Conservation (phyloP, 768 basidiomycete genomes). For the Xerocomellus dryophilus region DNA sequence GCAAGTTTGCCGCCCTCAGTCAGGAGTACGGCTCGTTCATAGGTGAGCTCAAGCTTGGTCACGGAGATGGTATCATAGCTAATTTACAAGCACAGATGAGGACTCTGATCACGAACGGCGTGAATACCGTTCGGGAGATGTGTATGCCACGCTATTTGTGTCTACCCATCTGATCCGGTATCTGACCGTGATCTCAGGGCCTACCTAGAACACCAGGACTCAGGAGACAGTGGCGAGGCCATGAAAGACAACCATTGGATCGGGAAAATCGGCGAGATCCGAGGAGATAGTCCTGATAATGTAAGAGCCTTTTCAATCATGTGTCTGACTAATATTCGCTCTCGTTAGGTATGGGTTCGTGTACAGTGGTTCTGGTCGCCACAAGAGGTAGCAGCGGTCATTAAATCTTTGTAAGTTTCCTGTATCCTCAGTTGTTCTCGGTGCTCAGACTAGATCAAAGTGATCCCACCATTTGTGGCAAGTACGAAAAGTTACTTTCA, state of each 20-base stretch:
- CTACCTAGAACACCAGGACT: slow-evolving; percentile 26
- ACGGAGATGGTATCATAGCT: not conserved
- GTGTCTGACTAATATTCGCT: not conserved
- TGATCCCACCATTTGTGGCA: slow-evolving; percentile 37
- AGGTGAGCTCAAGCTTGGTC: slow-evolving; percentile 12
- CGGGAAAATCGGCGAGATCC: slow-evolving; percentile 46
- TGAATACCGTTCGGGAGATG: slow-evolving; percentile 32
- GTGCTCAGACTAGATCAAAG: slow-evolving; percentile 27
- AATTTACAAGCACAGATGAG: slow-evolving; percentile 7
- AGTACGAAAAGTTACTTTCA: slow-evolving; percentile 49
- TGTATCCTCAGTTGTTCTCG: not conserved
- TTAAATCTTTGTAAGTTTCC: slow-evolving; percentile 50
- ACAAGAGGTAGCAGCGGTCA: slow-evolving; percentile 40
- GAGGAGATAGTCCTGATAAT: slow-evolving; percentile 29
- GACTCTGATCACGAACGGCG: slow-evolving; percentile 14
- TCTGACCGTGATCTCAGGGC: slow-evolving; percentile 25
- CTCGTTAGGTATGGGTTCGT: slow-evolving; percentile 46
- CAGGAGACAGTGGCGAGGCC: slow-evolving; percentile 1
- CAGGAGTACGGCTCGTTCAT: slow-evolving; percentile 11
- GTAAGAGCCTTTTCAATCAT: slow-evolving; percentile 17
- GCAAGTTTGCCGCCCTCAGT: slow-evolving; percentile 13
- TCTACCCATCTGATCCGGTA: not conserved
- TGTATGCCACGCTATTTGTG: slow-evolving; percentile 24
- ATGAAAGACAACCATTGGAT: slow-evolving; percentile 50
- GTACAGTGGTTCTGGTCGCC: slow-evolving; percentile 58